A percentile compares a stretch with the other conserved stretches of the same genome.
Conservation (phyloP, 1,139 yeast genomes). For the Yamadazyma buinensis region DNA sequence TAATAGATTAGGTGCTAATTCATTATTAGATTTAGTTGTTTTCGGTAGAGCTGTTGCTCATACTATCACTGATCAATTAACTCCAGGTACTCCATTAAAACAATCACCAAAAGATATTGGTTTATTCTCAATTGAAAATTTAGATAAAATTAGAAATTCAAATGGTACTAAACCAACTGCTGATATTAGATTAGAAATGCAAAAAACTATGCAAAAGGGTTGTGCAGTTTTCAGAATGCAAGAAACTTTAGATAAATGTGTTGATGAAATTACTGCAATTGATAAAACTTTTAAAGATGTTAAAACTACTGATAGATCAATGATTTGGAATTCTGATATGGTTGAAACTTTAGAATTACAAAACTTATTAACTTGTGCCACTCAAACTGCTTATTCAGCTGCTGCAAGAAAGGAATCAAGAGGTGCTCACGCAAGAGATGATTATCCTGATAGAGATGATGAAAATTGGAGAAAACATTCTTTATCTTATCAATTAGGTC, state of each 20-base stretch:
- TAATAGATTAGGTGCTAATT: constrained; percentile 98
- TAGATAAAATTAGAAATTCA: constrained; percentile 86
- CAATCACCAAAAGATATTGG: constrained; percentile 81
- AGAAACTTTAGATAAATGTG: constrained; percentile 91
- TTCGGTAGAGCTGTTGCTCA: constrained; percentile 98
- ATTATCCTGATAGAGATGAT: constrained; percentile 93
- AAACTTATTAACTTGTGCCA: constrained; percentile 95
- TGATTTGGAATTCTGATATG: constrained; percentile 98
- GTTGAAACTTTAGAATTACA: constrained; percentile 96
- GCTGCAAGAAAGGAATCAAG: constrained; percentile 96
- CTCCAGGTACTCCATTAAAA: constrained; percentile 86
- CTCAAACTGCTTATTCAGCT: constrained; percentile 92
- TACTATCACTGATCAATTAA: constrained; percentile 78
- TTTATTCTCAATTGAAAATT: constrained; percentile 81
- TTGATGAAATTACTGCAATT: constrained; percentile 67
- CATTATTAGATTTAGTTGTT: constrained; percentile 94
- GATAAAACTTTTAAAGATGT: constrained; percentile 67
- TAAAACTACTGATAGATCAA: constrained; percentile 90
- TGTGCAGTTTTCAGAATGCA: constrained; percentile 97
- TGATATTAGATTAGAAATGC: constrained; percentile 88
- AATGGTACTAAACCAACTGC: constrained; percentile 80
- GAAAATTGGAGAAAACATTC: constrained; percentile 98
- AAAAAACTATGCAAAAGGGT: constrained; percentile 93
- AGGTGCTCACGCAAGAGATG: constrained; percentile 99
- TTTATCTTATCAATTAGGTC: constrained; percentile 78